Conservation (phyloP, 345 rosid genomes). For the Salix exigua region DNA sequence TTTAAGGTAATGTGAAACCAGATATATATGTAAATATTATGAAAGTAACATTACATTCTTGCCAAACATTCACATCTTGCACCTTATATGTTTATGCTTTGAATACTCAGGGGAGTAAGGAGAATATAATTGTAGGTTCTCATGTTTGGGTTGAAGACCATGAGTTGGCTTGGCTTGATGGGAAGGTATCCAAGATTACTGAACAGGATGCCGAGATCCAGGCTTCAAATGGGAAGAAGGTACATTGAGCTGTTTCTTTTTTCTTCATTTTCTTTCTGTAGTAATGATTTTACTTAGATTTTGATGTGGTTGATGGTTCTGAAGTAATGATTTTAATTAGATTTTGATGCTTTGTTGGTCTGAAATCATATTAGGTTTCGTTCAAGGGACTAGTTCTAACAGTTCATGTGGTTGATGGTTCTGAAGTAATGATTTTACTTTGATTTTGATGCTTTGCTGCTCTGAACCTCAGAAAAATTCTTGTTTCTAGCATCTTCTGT, state of each 20-base stretch:
- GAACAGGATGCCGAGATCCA: constrained; percentile 55
- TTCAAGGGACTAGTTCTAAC: not conserved
- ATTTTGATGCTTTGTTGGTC: not conserved
- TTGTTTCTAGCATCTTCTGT: not conserved
- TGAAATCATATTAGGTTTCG: not conserved
- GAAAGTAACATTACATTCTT: not conserved
- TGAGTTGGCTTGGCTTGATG: constrained; percentile 73
- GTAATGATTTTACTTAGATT: no score
- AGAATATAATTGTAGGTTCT: constrained; percentile 84
- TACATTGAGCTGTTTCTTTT: constrained; percentile 4
- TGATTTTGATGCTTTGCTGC: not conserved
- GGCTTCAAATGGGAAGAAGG: constrained; percentile 62
- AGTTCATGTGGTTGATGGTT: not conserved
- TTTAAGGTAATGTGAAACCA: not conserved
- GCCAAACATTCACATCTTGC: not conserved
- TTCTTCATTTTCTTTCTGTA: not conserved
- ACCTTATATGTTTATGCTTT: not conserved
- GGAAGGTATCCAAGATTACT: constrained; percentile 61
- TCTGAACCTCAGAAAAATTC: not conserved
- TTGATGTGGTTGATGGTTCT: not conserved
- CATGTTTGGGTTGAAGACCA: constrained; percentile 87
- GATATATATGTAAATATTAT: not conserved
- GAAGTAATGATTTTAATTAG: not conserved
- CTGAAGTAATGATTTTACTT: not conserved
- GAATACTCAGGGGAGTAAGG: constrained; percentile 65